Conservation (phyloP, 768 basidiomycete genomes). For the Hysterangium stoloniferum region DNA sequence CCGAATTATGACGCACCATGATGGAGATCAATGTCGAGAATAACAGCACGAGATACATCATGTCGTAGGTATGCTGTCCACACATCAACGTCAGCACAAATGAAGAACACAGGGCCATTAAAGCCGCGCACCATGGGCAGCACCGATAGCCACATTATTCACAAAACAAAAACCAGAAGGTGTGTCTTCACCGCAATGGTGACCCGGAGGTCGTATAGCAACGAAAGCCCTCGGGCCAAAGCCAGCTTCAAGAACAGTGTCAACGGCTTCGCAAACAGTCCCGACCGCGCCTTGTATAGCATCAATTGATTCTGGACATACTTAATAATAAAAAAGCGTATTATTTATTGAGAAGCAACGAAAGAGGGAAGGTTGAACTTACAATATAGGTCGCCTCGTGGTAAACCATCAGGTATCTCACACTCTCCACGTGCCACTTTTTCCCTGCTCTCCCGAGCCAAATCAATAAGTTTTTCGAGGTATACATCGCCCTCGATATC, state of each 20-base stretch:
- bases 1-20: constrained; percentile 45
- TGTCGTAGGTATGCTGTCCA: constrained; percentile 73
- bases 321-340: constrained; percentile 28
- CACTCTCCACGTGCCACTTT: constrained; percentile 55
- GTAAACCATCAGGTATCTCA: constrained; percentile 66
- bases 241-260: constrained; percentile 40
- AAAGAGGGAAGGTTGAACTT: constrained; percentile 23
- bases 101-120: neutral
- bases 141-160: constrained; percentile 87
- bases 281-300: constrained; percentile 80
- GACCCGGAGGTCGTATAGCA: constrained; percentile 83
- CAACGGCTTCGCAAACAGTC: constrained; percentile 84
- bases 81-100: neutral
- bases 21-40: constrained; percentile 91
- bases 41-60: constrained; percentile 66
- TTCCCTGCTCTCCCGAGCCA: constrained; percentile 51
- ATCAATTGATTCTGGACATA: constrained; percentile 67
- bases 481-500: constrained; percentile 62
- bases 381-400: constrained; percentile 84
- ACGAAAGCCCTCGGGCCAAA: constrained; percentile 53
- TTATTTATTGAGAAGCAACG: neutral
- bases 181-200: constrained; percentile 86
- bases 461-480: constrained; percentile 51
- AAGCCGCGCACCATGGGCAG: constrained; percentile 67
- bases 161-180: constrained; percentile 94